Percentiles rank a stretch among this genome's conserved stretches.
phyloP scores from a whole-genome alignment of 768 basidiomycete species.

The Rhodotorula graminis region DNA sequence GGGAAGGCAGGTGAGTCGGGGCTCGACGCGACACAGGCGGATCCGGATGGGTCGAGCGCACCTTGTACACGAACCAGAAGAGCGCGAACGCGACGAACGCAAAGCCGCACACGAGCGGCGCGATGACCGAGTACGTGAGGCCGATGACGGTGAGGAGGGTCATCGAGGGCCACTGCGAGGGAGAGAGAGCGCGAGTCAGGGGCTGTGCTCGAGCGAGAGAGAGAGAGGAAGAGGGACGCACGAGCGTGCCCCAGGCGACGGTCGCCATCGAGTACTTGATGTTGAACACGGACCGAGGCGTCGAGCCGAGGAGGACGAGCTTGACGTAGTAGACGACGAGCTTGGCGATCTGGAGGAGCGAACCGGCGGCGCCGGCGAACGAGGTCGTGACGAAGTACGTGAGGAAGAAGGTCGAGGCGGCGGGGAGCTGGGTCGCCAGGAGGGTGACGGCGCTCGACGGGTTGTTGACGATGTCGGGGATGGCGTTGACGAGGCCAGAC shows the following conservation, averaged over 20 bases:
- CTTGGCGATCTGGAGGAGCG: conserved; percentile 71
- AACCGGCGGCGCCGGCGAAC: conserved; percentile 68
- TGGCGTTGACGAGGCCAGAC: conserved; percentile 68
- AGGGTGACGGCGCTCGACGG: conserved; percentile 65
- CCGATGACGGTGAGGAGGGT: conserved; percentile 75
- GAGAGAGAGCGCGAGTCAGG: background rate
- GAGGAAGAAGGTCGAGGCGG: conserved; percentile 83
- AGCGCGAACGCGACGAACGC: conserved; percentile 73
- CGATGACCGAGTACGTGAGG: conserved; percentile 76
- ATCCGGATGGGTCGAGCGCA: conserved; percentile 7
- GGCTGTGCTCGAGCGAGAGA: too few species aligned
- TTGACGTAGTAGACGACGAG: conserved; percentile 85
- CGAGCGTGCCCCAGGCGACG: conserved; percentile 68
- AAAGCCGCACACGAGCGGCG: conserved; percentile 89
- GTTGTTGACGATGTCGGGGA: conserved; percentile 61
- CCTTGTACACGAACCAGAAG: conserved; percentile 75
- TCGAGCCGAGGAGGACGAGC: conserved; percentile 77
- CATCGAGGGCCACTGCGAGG: conserved; percentile 54
- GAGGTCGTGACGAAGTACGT: conserved; percentile 59
- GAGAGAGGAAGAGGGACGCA: background rate
- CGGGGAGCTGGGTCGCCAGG: conserved; percentile 72
- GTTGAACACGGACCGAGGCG: conserved; percentile 74
- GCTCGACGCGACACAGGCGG: background rate
- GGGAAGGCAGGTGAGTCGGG: too few species aligned
- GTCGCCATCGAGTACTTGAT: conserved; percentile 70